Evolutionary conservation across 306 rosid species (phyloP).

Genomic region (Vachellia collinsii): DNA sequence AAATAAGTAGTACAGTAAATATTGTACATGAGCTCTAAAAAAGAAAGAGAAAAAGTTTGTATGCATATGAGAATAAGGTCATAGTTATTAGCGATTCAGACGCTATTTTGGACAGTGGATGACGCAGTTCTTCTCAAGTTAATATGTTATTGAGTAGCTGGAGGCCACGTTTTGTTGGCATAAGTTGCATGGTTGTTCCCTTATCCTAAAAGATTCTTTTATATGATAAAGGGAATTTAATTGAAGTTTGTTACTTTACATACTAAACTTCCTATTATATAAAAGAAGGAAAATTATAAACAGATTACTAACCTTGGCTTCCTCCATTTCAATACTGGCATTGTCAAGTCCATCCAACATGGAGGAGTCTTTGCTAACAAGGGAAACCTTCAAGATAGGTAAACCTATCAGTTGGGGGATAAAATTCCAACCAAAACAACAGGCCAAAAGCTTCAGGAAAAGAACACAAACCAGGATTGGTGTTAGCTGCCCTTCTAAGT

Average conservation of each 20-base stretch:
- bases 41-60: not conserved
- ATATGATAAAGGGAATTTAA: not conserved
- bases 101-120: conserved; percentile 14
- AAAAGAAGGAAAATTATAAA: not conserved
- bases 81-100: conserved; percentile 19
- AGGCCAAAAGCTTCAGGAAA: conserved; percentile 32
- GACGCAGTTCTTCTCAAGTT: conserved; percentile 27
- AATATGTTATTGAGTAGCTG: conserved; percentile 14
- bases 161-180: conserved; percentile 10
- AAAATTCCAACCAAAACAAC: conserved; percentile 34
- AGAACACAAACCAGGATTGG: conserved; percentile 85
- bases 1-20: conserved; percentile 25
- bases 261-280: not conserved
- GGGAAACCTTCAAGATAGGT: conserved; percentile 74
- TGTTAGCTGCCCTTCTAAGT: conserved; percentile 93
- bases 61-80: conserved; percentile 7
- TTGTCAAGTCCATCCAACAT: conserved; percentile 99
- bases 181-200: not conserved
- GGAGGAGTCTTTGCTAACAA: conserved; percentile 97
- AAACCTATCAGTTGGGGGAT: conserved; percentile 38
- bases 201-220: not conserved
- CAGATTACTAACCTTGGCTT: conserved; percentile 71
- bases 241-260: not conserved
- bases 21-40: conserved; percentile 3
- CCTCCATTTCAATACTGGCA: conserved; percentile 91